phyloP scores from a whole-genome alignment of 495 filamentous ascomycete genomes.

The Hyaloscypha variabilis region DNA sequence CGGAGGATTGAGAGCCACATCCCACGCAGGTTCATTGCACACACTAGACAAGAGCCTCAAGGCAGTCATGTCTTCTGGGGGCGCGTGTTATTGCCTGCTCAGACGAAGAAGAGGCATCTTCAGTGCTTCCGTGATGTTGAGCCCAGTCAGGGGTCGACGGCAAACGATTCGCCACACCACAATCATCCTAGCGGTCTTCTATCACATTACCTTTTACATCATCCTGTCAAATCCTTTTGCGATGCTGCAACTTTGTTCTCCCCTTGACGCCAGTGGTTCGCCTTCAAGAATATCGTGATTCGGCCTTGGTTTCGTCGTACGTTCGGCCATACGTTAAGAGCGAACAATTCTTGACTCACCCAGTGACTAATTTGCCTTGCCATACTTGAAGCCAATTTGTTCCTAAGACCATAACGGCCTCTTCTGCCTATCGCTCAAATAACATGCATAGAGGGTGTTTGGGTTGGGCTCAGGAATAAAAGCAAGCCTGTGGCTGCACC shows the following conservation, averaged over 20 bases:
- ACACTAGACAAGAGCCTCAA: constrained; percentile 22
- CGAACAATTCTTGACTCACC: constrained; percentile 19
- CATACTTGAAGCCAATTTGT: constrained; percentile 14
- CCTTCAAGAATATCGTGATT: constrained; percentile 13
- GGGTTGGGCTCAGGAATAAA: constrained; percentile 6
- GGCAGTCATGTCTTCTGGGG: constrained; percentile 17
- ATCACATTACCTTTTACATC: constrained; percentile 15
- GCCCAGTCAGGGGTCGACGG: constrained; percentile 16
- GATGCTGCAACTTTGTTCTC: constrained; percentile 1
- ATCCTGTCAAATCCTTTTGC: constrained; percentile 21
- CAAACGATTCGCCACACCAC: constrained; percentile 27
- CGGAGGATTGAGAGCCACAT: not conserved
- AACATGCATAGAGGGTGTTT: constrained; percentile 1
- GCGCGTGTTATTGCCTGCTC: constrained; percentile 9
- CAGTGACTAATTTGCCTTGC: constrained; percentile 26
- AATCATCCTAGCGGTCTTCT: constrained; percentile 21
- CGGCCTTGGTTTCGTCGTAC: constrained; percentile 3
- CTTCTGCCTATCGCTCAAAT: constrained; percentile 16
- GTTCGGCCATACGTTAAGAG: constrained; percentile 15
- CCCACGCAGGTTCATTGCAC: not conserved
- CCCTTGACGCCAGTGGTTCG: constrained; percentile 15
- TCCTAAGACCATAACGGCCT: not conserved
- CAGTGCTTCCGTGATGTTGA: constrained; percentile 16
- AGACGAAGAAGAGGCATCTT: constrained; percentile 2
- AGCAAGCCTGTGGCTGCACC: constrained; percentile 5